Percentiles rank a stretch among this genome's conserved stretches.
Evolutionary conservation across 768 basidiomycete genomes (phyloP).

Genomic region (Kwoniella sp.): DNA sequence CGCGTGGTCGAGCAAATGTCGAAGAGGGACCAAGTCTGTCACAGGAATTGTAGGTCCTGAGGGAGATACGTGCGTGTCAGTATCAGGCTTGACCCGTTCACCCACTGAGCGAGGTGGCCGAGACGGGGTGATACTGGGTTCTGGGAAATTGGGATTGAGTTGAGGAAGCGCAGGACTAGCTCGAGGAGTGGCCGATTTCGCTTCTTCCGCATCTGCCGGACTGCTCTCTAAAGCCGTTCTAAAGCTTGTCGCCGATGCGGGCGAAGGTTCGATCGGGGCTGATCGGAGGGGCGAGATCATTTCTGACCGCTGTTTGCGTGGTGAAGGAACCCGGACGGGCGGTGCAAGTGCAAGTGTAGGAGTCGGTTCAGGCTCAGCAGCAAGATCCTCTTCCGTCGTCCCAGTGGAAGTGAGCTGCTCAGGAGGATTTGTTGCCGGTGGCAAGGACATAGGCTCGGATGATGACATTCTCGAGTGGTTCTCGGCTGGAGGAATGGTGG

Average conservation of each 20-base stretch:
- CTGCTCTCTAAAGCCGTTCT: constrained; percentile 9
- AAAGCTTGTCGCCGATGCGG: constrained; percentile 11
- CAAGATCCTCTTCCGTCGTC: not conserved
- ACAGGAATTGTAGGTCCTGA: constrained; percentile 20
- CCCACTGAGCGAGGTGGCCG: not conserved
- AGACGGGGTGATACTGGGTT: not conserved
- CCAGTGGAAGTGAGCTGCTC: not conserved
- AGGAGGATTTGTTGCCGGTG: not conserved
- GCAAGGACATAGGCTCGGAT: not conserved
- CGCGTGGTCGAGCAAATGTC: constrained; percentile 67
- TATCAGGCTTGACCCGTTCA: not conserved
- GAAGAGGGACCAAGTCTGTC: constrained; percentile 66
- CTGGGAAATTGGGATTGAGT: not conserved
- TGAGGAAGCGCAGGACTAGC: not conserved
- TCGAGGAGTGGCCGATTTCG: not conserved
- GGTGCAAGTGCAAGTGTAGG: not conserved
- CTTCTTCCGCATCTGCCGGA: not conserved
- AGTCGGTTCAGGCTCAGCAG: not conserved
- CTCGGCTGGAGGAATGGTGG: not conserved
- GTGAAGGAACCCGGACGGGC: not conserved
- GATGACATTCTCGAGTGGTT: not conserved
- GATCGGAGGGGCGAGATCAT: not conserved
- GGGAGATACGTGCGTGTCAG: too few relatives aligned
- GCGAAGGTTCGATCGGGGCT: not conserved
- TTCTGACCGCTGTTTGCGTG: not conserved